Evolutionary conservation across 306 rosid genomes (phyloP), one percentile per base, ranked within the genome.

Genomic region (Begonia peltatifolia): DNA sequence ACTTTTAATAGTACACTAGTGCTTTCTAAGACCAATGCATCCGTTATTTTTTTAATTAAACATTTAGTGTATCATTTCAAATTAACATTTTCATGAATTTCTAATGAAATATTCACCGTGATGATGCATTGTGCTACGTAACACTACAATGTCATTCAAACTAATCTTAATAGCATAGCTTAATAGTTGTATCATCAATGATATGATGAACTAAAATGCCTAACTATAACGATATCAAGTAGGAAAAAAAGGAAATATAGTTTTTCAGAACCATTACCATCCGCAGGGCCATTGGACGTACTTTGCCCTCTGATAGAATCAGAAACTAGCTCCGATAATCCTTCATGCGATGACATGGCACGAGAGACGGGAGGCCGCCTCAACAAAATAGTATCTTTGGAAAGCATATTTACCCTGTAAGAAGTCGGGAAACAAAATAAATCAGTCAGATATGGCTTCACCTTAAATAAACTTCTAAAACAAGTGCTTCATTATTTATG

Each of bases 301-400:
- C 10, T 55, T 48, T 68, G 71, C 46, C 75, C 80, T 47, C 77
- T 61, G 9, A 52, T 63, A 15, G 75, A 66, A 48, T 78, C 72
- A 2, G 75, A 42, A 47, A 55, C 53, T 47, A 64, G 54, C 43
- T 67, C 80, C 35, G 84, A 49, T 60, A 71, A 67, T 43, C 75
- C 78, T 55, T 74, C 84, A 55, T 74, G 84, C n/a, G 77, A 68
- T 48, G 73, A 63, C 5, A 71, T 57, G 42, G 58, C 54, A 5
- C 70, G 76, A 1, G 84, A 16, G 35, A 71, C 68, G 9, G 80
- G 68, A 58, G 84, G 80, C 12, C 84, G 84, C 56, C 79, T 78
- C 57, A 70, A 56, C 41, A 74, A 63, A 58, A 54, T 59, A 62
- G 23, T 74, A 9, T 74, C 84, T 67, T 67, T 78, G 43, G 46